phyloP scores from a whole-genome alignment of 805 yeast species.

The Starmerella stigmatis region DNA sequence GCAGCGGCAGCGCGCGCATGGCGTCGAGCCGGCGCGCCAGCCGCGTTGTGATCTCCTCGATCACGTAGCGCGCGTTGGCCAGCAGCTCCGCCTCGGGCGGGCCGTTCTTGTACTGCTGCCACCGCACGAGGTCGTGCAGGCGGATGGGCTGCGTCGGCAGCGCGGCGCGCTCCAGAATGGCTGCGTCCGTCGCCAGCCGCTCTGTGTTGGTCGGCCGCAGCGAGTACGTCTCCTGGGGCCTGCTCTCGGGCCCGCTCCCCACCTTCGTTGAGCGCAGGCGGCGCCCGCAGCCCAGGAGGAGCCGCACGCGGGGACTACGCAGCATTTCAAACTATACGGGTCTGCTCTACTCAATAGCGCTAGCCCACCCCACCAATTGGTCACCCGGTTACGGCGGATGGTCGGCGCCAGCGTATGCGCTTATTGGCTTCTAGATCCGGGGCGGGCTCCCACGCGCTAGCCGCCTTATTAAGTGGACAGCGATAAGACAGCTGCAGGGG shows the following conservation, averaged over 20 bases:
- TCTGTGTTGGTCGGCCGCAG: constrained; percentile 15
- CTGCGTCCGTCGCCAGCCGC: constrained; percentile 18
- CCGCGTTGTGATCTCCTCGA: constrained; percentile 26
- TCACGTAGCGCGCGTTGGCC: constrained; percentile 27
- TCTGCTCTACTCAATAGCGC: too few species aligned
- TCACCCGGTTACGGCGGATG: too few species aligned
- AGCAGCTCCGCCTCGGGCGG: constrained; percentile 25
- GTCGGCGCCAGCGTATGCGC: too few species aligned
- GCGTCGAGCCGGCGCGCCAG: constrained; percentile 61
- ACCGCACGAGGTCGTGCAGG: constrained; percentile 23
- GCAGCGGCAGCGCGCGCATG: constrained; percentile 67
- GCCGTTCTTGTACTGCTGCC: constrained; percentile 9
- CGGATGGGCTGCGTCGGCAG: constrained; percentile 20
- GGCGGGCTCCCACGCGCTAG: too few species aligned
- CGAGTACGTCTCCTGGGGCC: constrained; percentile 2
- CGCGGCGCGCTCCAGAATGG: constrained; percentile 21
- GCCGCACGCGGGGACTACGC: too few species aligned
- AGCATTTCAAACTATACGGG: too few species aligned
- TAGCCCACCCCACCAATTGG: too few species aligned
- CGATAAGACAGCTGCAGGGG: too few species aligned
- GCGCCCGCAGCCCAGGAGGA: neutral
- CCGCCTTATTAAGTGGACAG: too few species aligned
- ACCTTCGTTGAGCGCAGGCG: neutral
- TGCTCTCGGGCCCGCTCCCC: neutral
- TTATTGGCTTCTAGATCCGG: too few species aligned